These are phyloP conservation scores for Stagonosporopsis chrysanthemi DNA, from an alignment of 2,329 filamentous ascomycete species.

Conservation along the genomic window DNA sequence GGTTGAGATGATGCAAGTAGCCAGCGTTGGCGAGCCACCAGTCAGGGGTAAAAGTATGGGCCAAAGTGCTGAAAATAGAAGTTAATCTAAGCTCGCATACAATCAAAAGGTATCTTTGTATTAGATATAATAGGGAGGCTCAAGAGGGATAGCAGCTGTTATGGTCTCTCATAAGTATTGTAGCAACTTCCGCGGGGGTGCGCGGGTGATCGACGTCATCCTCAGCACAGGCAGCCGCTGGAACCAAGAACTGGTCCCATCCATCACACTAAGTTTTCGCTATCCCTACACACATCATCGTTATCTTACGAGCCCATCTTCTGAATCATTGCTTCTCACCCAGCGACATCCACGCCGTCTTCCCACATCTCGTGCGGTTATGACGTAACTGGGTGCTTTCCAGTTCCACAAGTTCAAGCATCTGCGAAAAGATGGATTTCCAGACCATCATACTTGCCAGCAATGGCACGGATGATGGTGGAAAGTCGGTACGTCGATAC, in stretches of 20 bases:
- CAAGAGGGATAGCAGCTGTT: too few relatives aligned
- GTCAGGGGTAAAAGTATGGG: background rate
- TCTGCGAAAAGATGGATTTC: slow-evolving; percentile 24
- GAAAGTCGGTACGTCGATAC: slow-evolving; percentile 26
- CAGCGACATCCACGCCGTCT: background rate
- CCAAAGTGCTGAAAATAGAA: too few relatives aligned
- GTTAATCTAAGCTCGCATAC: too few relatives aligned
- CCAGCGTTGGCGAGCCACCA: background rate
- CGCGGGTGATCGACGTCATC: slow-evolving; percentile 14
- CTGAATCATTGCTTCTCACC: background rate
- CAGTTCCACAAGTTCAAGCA: slow-evolving; percentile 1
- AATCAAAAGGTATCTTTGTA: too few relatives aligned
- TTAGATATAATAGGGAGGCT: too few relatives aligned
- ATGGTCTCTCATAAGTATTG: background rate
- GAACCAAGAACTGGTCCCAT: slow-evolving; percentile 4
- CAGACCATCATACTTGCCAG: slow-evolving; percentile 25
- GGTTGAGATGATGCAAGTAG: too few relatives aligned
- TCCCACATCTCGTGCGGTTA: background rate
- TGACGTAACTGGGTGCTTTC: slow-evolving; percentile 11
- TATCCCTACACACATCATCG: slow-evolving; percentile 6
- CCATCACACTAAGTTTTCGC: slow-evolving; percentile 7
- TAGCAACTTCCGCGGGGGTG: background rate
- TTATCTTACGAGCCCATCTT: background rate
- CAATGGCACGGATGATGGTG: slow-evolving; percentile 22
- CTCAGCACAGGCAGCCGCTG: slow-evolving; percentile 5